Percentiles rank a stretch among this genome's conserved stretches.
Conservation (phyloP, 225 moss, liverwort and hornwort species). For the Sphagnum tenellum region DNA sequence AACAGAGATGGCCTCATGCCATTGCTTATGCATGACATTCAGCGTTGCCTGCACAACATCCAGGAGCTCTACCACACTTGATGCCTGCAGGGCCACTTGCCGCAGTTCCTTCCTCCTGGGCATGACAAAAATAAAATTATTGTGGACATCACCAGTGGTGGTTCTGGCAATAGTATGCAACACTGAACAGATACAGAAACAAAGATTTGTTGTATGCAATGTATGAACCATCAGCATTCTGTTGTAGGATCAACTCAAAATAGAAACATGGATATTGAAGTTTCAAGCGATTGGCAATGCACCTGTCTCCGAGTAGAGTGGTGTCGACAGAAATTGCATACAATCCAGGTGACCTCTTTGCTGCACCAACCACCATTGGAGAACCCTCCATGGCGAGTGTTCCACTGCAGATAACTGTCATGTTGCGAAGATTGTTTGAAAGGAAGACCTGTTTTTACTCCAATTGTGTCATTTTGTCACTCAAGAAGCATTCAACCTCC, state of each 20-base stretch:
- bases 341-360: slow-evolving; percentile 44
- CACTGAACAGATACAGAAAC: too few relatives aligned
- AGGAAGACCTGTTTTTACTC: slow-evolving; percentile 58
- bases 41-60: slow-evolving; percentile 83
- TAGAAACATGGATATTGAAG: too few relatives aligned
- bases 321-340: slow-evolving; percentile 93
- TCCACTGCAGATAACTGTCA: slow-evolving; percentile 87
- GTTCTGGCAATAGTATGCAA: too few relatives aligned
- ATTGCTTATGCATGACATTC: slow-evolving; percentile 85
- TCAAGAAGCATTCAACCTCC: too few relatives aligned
- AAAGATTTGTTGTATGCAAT: too few relatives aligned
- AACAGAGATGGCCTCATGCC: slow-evolving; percentile 77
- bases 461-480: too few relatives aligned
- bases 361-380: slow-evolving; percentile 38
- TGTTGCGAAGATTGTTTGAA: slow-evolving; percentile 80
- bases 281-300: slow-evolving; percentile 5
- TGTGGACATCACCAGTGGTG: too few relatives aligned
- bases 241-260: too few relatives aligned
- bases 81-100: slow-evolving; percentile 90
- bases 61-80: slow-evolving; percentile 85
- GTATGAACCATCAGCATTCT: too few relatives aligned
- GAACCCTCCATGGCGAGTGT: slow-evolving; percentile 43
- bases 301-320: slow-evolving; percentile 81
- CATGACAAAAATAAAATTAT: too few relatives aligned
- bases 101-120: slow-evolving; percentile 89